phyloP scores from a whole-genome alignment of 352 stramenopile genomes.

The Pythium guiyangense region DNA sequence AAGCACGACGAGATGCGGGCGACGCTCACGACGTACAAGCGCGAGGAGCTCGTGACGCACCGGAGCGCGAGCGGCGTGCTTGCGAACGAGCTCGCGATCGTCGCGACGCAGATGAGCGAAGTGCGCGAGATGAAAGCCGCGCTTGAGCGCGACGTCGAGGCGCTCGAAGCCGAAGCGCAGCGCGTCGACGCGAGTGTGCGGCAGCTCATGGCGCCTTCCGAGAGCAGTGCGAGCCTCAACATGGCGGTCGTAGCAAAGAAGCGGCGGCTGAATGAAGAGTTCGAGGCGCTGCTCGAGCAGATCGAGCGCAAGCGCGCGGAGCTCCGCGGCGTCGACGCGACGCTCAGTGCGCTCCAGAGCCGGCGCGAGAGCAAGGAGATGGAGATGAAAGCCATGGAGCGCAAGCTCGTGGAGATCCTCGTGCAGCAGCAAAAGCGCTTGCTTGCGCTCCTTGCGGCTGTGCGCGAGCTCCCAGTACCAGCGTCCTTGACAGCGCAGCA shows the following conservation, averaged over 20 bases:
- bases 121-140: conserved; percentile 52
- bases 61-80: conserved; percentile 66
- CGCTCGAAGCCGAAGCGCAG: conserved; percentile 57
- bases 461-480: conserved; percentile 28
- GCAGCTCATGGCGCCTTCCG: conserved; percentile 64
- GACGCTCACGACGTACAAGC: conserved; percentile 78
- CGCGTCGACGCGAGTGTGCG: conserved; percentile 44
- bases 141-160: conserved; percentile 53
- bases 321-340: conserved; percentile 56
- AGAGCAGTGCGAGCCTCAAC: conserved; percentile 28
- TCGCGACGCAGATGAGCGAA: conserved; percentile 73
- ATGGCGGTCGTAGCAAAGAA: conserved; percentile 74
- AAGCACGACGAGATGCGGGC: conserved; percentile 60
- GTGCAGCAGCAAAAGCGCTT: conserved; percentile 84
- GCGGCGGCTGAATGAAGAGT: conserved; percentile 77
- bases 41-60: conserved; percentile 71
- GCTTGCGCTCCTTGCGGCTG: conserved; percentile 40
- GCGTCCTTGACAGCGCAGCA: neutral
- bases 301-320: conserved; percentile 70
- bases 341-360: conserved; percentile 41
- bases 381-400: conserved; percentile 72
- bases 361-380: conserved; percentile 67
- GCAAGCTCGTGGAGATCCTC: conserved; percentile 79
- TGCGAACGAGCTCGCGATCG: conserved; percentile 69
- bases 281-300: conserved; percentile 64